Percentiles rank a stretch among this genome's conserved stretches.
Evolutionary conservation across 768 basidiomycete genomes (phyloP).

Genomic region (Wakefieldia striispora): DNA sequence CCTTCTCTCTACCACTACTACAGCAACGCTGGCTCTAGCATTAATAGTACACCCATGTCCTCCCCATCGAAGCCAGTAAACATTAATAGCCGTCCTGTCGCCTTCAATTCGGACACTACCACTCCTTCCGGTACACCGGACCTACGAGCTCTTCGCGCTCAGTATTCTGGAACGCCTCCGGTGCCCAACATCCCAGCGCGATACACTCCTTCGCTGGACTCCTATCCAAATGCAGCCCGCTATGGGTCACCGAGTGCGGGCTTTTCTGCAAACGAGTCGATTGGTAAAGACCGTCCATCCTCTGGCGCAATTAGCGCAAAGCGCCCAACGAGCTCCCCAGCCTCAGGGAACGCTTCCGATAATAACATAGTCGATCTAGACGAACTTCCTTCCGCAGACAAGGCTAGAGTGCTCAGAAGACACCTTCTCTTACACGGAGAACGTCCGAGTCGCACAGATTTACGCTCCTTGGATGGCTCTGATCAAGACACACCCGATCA

Average conservation of each 20-base stretch:
- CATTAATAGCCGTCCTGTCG: conserved; percentile 35
- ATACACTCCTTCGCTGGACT: conserved; percentile 45
- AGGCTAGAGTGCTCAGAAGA: conserved; percentile 72
- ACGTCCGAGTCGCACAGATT: conserved; percentile 28
- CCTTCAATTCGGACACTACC: conserved; percentile 14
- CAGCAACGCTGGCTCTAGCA: not conserved
- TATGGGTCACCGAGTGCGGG: conserved; percentile 9
- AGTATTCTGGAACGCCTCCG: conserved; percentile 58
- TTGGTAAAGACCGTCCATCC: conserved; percentile 19
- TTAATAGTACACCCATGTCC: conserved; percentile 37
- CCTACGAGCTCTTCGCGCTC: conserved; percentile 60
- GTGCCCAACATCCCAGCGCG: conserved; percentile 52
- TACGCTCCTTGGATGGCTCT: conserved; percentile 21
- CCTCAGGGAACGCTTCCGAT: conserved; percentile 22
- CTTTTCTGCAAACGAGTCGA: conserved; percentile 10
- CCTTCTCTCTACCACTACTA: not conserved
- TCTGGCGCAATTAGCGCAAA: conserved; percentile 41
- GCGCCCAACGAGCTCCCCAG: conserved; percentile 24
- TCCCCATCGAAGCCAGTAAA: conserved; percentile 56
- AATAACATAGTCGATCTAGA: conserved; percentile 44
- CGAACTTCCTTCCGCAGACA: conserved; percentile 76
- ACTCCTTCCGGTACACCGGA: conserved; percentile 61
- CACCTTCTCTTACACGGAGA: conserved; percentile 81
- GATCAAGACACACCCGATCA: conserved; percentile 19
- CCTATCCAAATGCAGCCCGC: conserved; percentile 7